phyloP scores from a whole-genome alignment of 2,329 filamentous ascomycete genomes.

The Monilinia polystroma region DNA sequence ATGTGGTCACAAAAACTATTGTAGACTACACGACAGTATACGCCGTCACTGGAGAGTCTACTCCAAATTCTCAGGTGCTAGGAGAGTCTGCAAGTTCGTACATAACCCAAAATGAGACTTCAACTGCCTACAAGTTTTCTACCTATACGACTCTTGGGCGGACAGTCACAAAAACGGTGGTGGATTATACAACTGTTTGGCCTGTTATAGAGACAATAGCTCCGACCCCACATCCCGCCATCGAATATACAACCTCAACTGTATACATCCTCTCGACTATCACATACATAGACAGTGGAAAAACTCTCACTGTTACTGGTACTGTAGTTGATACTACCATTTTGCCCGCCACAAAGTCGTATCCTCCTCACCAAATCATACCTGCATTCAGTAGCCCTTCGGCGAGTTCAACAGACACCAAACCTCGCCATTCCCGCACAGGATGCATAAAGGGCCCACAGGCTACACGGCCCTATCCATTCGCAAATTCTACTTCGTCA shows the following conservation, averaged over 20 bases:
- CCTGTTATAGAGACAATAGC: neutral
- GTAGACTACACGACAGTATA: conserved; percentile 5
- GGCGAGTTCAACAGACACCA: neutral
- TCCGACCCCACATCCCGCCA: neutral
- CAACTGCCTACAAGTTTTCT: neutral
- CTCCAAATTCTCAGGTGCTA: neutral
- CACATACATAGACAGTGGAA: neutral
- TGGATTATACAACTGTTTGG: conserved; percentile 1
- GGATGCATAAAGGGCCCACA: neutral
- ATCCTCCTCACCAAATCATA: neutral
- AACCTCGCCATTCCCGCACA: neutral
- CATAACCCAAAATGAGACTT: neutral
- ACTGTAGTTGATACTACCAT: neutral
- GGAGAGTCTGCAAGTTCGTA: neutral
- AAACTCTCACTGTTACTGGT: conserved; percentile 1
- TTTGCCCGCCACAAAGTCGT: neutral
- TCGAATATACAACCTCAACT: conserved; percentile 1
- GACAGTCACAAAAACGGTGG: neutral
- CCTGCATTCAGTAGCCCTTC: neutral
- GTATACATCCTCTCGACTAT: conserved; percentile 4
- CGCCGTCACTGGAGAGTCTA: neutral
- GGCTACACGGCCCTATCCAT: neutral
- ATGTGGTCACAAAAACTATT: neutral
- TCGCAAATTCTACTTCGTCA: neutral
- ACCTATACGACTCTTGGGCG: conserved; percentile 1